Base-by-base conservation (phyloP, 2,329 filamentous ascomycete species). In the Colletotrichum musicola region DNA sequence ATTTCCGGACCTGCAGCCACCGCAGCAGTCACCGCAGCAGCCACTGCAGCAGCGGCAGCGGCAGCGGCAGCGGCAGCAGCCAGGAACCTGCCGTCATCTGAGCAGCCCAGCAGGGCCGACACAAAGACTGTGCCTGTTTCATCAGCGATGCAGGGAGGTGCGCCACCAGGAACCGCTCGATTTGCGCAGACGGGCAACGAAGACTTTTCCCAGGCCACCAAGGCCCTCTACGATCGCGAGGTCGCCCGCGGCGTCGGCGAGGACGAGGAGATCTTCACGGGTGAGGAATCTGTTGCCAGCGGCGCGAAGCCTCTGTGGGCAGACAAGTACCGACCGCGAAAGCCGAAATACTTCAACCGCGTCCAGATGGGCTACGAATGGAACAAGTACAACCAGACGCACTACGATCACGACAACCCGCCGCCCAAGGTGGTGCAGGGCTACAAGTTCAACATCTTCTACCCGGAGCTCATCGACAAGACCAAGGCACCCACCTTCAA, bases 351-450 rank as follows among this genome's bases (percentile, higher is more conserved):
- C 82, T 99, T 99, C 86, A 98, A 98, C 78, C 92, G 96, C 47
- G 95, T 98, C 54, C 95, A 97, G 80, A 98, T 98, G 93, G 96
- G 96, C 61, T 99, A 98, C 80, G 96, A 99, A 80, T 99, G 96
- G 96, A 99, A 99, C 85, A 99, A 99, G 81, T 99, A 99, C 86
- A 99, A 99, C 77, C 96, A 99, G 82, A 99, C 96, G 13, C 96
- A 99, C 81, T 99, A 99, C 82, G 96, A 98, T 79, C 94, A 98
- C 79, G 95, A 98, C 77, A 98, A 98, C 76, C 96, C 96, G 2
- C 96, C 96, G 1, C 96, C 96, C 27, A 98, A 97, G 81, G 95
- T 99, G 6, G 96, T 99, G 12, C 96, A 99, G 79, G 96, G 96
- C 64, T 99, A 99, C 86, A 98, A 97, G 79, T 99, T 99, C 86